Evolutionary conservation across 2,329 filamentous ascomycete species (phyloP).

Genomic region (Ophiostoma tasmaniense): DNA sequence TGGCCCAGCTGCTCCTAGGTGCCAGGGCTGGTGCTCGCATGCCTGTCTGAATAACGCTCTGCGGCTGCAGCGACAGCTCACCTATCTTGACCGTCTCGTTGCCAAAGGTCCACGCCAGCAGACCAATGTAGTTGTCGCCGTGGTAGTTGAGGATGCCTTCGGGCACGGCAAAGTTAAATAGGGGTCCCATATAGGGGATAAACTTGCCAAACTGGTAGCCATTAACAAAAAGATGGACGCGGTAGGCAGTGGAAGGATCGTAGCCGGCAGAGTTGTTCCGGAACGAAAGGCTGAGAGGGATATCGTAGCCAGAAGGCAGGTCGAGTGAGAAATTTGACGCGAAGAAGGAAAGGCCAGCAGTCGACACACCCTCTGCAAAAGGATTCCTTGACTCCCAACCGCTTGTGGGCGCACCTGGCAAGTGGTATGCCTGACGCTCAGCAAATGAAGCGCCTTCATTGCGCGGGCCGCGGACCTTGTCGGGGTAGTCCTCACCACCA

Average conservation of each 20-base stretch:
- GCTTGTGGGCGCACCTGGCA: background rate
- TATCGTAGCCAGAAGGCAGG: background rate
- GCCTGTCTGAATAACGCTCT: background rate
- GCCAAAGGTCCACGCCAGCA: background rate
- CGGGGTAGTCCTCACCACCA: background rate
- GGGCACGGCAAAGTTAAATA: constrained; percentile 47
- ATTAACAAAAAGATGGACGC: constrained; percentile 58
- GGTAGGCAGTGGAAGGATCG: constrained; percentile 32
- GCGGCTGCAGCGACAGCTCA: background rate
- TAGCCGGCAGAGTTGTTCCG: background rate
- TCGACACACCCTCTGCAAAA: background rate
- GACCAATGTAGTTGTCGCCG: background rate
- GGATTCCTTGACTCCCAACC: background rate
- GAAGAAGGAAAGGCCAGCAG: background rate
- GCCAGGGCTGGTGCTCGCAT: background rate
- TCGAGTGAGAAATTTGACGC: background rate
- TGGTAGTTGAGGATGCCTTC: background rate
- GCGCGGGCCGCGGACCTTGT: background rate
- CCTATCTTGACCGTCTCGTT: background rate
- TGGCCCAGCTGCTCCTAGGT: background rate
- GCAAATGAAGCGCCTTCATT: background rate
- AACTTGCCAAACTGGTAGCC: constrained; percentile 54
- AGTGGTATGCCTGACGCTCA: background rate
- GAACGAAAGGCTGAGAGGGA: background rate
- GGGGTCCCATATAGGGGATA: constrained; percentile 57